These are phyloP conservation scores for Rossbeevera mucosa DNA, from an alignment of 768 basidiomycete species.

Conservation along the genomic window DNA sequence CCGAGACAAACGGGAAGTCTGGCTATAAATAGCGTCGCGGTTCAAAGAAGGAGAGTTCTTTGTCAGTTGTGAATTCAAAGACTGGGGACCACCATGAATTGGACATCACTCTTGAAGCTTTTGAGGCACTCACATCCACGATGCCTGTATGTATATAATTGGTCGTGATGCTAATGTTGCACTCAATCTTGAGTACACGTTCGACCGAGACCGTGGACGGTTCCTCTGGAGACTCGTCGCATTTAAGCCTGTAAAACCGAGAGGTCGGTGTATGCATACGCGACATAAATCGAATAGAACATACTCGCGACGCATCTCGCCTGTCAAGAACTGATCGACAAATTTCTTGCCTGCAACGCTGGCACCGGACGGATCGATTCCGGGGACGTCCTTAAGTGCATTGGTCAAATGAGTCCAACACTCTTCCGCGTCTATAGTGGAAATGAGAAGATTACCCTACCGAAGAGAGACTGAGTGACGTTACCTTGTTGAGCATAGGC, in stretches of 20 bases:
- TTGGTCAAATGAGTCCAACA: constrained; percentile 56
- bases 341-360: constrained; percentile 48
- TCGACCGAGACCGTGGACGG: constrained; percentile 58
- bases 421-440: constrained; percentile 84
- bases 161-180: constrained; percentile 82
- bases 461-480: not conserved
- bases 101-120: not conserved
- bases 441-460: constrained; percentile 2
- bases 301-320: constrained; percentile 70
- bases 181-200: constrained; percentile 82
- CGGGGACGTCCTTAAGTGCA: constrained; percentile 53
- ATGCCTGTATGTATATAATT: constrained; percentile 90
- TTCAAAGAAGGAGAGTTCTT: constrained; percentile 79
- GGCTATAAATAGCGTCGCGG: constrained; percentile 76
- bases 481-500: constrained; percentile 79
- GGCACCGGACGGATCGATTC: constrained; percentile 30
- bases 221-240: constrained; percentile 82
- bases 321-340: constrained; percentile 77
- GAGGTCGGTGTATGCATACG: constrained; percentile 19
- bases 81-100: constrained; percentile 40
- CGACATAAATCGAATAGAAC: not conserved
- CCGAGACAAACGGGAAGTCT: constrained; percentile 75
- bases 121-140: constrained; percentile 51
- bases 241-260: constrained; percentile 53
- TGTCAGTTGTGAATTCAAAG: constrained; percentile 80